Conservation (phyloP, 768 basidiomycete species). For the Auricularia sp. region DNA sequence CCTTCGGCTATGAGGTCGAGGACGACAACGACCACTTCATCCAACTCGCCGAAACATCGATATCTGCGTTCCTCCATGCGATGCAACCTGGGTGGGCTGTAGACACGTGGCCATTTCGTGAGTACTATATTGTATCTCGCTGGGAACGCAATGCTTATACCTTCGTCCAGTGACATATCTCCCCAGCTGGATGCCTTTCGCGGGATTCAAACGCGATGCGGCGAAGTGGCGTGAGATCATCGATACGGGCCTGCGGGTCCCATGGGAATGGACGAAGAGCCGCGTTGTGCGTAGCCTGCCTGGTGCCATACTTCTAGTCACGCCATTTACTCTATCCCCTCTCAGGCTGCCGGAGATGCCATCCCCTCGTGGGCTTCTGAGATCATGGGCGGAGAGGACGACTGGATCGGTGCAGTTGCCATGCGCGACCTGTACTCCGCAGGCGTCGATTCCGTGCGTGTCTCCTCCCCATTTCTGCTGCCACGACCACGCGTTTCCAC, state of each 20-base stretch:
- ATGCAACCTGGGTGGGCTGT: background rate
- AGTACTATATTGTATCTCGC: too few relatives aligned
- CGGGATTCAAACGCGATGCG: slow-evolving; percentile 13
- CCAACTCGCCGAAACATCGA: slow-evolving; percentile 2
- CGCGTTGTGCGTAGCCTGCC: slow-evolving; percentile 7
- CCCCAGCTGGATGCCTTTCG: slow-evolving; percentile 17
- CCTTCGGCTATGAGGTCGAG: slow-evolving; percentile 16
- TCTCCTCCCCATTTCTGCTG: too few relatives aligned
- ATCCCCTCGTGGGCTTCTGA: too few relatives aligned
- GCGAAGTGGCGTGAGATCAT: slow-evolving; percentile 4
- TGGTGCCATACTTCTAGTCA: too few relatives aligned
- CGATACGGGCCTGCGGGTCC: slow-evolving; percentile 1
- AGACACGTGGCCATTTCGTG: background rate
- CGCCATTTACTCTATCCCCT: too few relatives aligned
- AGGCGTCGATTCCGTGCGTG: too few relatives aligned
- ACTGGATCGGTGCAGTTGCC: too few relatives aligned
- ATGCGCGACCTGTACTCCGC: too few relatives aligned
- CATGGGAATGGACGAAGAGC: slow-evolving; percentile 5
- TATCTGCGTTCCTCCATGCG: slow-evolving; percentile 1
- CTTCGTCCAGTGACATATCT: slow-evolving; percentile 11
- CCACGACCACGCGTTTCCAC: too few relatives aligned
- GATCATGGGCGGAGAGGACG: too few relatives aligned
- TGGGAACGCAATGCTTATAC: too few relatives aligned
- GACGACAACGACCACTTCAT: slow-evolving; percentile 9
- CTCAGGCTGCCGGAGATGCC: too few relatives aligned